Conservation (phyloP, 202 grass and related monocot genomes). For the Schoenoplectus triqueter region DNA sequence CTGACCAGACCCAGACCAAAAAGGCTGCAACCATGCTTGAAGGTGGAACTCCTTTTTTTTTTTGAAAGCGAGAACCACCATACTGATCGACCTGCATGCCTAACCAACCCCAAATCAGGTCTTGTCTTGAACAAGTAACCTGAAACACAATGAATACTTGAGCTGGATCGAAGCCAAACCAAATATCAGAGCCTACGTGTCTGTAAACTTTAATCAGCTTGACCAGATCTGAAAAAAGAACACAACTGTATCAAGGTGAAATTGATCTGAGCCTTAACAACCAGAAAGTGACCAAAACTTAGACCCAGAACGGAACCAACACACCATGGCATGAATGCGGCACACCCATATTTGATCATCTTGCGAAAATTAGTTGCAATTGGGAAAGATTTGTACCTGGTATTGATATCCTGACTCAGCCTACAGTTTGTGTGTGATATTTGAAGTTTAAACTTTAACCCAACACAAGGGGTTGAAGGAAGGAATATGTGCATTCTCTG, state of each 20-base stretch:
- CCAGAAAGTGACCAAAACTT: neutral
- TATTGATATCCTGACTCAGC: neutral
- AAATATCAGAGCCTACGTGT: neutral
- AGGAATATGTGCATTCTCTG: conserved; percentile 33
- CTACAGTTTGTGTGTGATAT: neutral
- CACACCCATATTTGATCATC: too few species aligned
- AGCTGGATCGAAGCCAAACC: neutral
- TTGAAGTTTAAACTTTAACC: neutral
- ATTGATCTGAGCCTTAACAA: neutral
- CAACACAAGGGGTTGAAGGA: neutral
- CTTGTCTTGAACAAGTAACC: neutral
- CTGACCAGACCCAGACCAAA: neutral
- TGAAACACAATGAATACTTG: neutral
- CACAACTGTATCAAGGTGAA: neutral
- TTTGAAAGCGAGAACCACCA: neutral
- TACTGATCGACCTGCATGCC: neutral
- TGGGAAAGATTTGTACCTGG: neutral
- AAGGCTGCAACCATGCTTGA: neutral
- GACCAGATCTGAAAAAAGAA: neutral
- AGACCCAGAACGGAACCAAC: neutral
- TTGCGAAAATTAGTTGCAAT: neutral
- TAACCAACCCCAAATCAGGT: neutral
- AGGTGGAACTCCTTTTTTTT: neutral
- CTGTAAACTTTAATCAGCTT: neutral
- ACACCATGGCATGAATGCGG: neutral